Evolutionary conservation across 2,329 filamentous ascomycete genomes (phyloP).

Genomic region (Tolypocladium ovalisporum): DNA sequence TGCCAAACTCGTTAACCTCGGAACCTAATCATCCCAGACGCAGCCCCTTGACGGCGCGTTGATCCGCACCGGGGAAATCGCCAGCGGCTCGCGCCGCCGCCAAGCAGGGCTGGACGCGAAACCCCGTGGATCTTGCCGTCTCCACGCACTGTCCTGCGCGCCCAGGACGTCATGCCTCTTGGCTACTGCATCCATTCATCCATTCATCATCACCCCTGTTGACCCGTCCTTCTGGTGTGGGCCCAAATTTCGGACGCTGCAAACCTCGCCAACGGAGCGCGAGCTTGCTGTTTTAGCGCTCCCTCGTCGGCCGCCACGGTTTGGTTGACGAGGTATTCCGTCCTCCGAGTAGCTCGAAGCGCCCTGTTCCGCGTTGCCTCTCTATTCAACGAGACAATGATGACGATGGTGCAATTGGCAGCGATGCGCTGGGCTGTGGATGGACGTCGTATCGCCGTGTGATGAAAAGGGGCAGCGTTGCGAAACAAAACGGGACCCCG

Average conservation of each 20-base stretch:
- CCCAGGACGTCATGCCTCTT: conserved; percentile 5
- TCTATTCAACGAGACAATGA: too few species aligned
- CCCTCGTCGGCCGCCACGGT: not conserved
- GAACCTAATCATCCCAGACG: not conserved
- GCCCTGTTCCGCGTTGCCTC: too few species aligned
- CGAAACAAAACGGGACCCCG: not conserved
- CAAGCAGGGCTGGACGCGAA: not conserved
- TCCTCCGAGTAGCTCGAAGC: too few species aligned
- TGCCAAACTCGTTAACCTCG: not conserved
- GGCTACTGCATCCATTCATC: conserved; percentile 2
- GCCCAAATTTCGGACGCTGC: conserved; percentile 6
- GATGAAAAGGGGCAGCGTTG: too few species aligned
- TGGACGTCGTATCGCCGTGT: too few species aligned
- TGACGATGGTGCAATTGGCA: too few species aligned
- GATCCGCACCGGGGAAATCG: not conserved
- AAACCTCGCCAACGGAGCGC: not conserved
- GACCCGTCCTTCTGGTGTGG: conserved; percentile 3
- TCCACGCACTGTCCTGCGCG: conserved; percentile 1
- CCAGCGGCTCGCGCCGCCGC: not conserved
- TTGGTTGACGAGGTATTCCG: too few species aligned
- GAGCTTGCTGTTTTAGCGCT: not conserved
- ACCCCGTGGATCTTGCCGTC: not conserved
- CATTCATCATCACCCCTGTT: conserved; percentile 1
- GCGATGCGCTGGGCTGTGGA: too few species aligned
- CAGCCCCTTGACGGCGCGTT: not conserved